Evolutionary conservation across 257 asterid genomes (phyloP), one percentile per base, ranked within the genome.

Genomic region (Fraxinus americana): DNA sequence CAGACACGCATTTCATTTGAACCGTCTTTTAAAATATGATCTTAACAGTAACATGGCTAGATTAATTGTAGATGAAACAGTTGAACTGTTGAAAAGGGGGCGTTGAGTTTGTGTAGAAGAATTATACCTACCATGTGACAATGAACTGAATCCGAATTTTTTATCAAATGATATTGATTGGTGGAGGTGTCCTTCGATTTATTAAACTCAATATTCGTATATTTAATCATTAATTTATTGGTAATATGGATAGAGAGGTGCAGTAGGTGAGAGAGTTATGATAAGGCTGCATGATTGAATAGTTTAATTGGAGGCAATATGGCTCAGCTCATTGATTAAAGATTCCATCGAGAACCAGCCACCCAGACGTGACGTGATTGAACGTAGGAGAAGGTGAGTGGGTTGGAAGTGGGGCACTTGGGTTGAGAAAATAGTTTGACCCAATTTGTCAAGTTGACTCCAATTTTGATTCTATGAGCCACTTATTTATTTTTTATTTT

Each of bases 321-420:
- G 79, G 29, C 79, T 59, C 67, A 29, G 21, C 79, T 32, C 67
- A 43, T 70, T 65, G 72, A 75, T 78, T 12, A 80, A 43, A 82
- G 87, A 87, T 82, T 82, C 87, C 86, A 80, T 84, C 71, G 57
- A 78, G 65, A 82, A 82, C 78, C 83, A 82, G 78, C 84, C 88
- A 82, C 36, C 70, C 6, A 75, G 36, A 78, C 25, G 73, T 75
- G 85, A 75, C 85, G 80, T 79, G 59, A 45, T 35, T 73, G 52
- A 25, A 23, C 27, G 43, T 19, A 30, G 59, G 27, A 29, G 67
- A n/a, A 39, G 21, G 63, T 59, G 36, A 19, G 32, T 12, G 35
- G 19, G 69, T 10, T 52, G 25, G 63, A 19, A 2, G 6, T 23
- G 68, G 68, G 68, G 32, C 70, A 48, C 50, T 41, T 72, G 68